Evolutionary conservation across 2,329 filamentous ascomycete genomes (phyloP).

Genomic region (Alternaria viburni): DNA sequence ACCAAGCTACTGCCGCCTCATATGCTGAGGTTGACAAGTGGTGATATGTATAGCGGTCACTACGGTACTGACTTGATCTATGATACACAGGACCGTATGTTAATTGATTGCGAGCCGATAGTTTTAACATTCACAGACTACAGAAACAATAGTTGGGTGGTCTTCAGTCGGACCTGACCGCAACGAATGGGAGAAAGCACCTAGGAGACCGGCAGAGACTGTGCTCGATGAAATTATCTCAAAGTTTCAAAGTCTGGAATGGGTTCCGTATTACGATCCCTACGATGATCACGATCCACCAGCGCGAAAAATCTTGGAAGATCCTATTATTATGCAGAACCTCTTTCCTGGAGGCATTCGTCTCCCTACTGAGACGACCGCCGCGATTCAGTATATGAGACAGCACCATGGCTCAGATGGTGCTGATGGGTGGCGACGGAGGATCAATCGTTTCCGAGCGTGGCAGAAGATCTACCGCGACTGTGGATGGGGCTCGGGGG

Average conservation of each 20-base stretch:
- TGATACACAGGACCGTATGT: neutral
- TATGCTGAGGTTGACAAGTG: neutral
- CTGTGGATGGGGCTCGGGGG: neutral
- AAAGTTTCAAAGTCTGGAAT: neutral
- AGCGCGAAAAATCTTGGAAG: neutral
- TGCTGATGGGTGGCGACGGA: neutral
- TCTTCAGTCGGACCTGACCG: neutral
- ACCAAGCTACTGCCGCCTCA: neutral
- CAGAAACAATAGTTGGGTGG: neutral
- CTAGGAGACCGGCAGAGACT: neutral
- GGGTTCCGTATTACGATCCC: neutral
- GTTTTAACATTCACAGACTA: accelerated
- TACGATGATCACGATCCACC: neutral
- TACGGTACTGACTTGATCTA: neutral
- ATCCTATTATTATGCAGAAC: neutral
- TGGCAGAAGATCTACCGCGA: neutral
- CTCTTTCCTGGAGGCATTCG: neutral
- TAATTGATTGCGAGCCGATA: too few species aligned
- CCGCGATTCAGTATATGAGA: neutral
- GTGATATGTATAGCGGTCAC: neutral
- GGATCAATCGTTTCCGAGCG: accelerated
- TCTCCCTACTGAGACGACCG: neutral
- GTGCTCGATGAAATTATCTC: neutral
- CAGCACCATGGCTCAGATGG: neutral
- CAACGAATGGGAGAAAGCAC: neutral